A percentile compares a stretch with the other conserved stretches of the same genome.
These are phyloP conservation scores for Malassezia sympodialis DNA, from an alignment of 1,284 basidiomycete species.

Conservation along the genomic window DNA sequence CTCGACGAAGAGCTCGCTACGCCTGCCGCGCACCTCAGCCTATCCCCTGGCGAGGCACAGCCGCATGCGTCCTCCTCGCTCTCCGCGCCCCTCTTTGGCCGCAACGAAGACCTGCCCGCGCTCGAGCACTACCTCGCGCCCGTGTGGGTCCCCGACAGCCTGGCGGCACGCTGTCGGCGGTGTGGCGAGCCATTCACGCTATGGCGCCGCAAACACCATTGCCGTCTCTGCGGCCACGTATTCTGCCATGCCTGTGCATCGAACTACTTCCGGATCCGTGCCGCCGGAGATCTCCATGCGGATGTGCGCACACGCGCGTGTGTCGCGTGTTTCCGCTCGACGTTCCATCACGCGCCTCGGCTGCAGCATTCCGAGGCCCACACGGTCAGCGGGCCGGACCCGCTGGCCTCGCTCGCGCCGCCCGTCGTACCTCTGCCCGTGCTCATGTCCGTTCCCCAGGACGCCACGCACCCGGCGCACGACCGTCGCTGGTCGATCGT, in stretches of 20 bases:
- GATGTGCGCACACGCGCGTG: constrained; percentile 7
- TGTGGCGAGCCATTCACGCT: constrained; percentile 69
- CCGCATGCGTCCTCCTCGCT: neutral
- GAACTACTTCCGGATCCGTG: constrained; percentile 41
- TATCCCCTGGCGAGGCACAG: neutral
- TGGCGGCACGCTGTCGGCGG: constrained; percentile 68
- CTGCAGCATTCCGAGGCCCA: neutral
- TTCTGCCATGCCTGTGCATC: constrained; percentile 63
- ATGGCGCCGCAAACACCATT: constrained; percentile 75
- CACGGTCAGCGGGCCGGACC: neutral
- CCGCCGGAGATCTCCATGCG: neutral
- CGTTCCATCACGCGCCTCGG: neutral
- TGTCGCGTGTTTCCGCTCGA: constrained; percentile 9
- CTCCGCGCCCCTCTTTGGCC: neutral
- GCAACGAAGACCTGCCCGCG: constrained; percentile 18
- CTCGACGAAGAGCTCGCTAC: neutral
- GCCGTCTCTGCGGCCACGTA: constrained; percentile 74
- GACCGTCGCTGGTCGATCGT: constrained; percentile 14
- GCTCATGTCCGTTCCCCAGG: neutral
- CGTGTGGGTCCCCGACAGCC: constrained; percentile 80
- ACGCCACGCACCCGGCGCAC: neutral
- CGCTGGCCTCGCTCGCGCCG: neutral
- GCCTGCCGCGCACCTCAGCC: neutral
- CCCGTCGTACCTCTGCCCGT: neutral
- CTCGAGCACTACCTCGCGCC: constrained; percentile 82